Evolutionary conservation across 768 basidiomycete species (phyloP).

Genomic region (Termitomyces sp.): DNA sequence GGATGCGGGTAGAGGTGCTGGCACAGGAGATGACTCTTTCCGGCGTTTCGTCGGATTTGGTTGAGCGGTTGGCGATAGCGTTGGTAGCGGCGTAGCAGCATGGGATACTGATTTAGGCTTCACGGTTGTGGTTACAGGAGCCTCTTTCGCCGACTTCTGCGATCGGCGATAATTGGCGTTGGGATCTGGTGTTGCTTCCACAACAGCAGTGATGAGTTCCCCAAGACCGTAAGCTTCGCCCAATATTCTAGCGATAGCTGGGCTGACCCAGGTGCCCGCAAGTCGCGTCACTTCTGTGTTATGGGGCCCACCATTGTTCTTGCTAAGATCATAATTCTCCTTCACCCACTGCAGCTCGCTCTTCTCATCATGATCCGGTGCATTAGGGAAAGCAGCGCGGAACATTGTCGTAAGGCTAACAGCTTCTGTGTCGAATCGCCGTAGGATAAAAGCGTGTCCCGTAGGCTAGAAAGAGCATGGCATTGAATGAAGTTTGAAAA

Average conservation of each 20-base stretch:
- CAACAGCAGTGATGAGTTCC: slow-evolving; percentile 57
- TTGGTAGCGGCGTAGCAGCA: slow-evolving; percentile 30
- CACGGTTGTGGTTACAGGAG: slow-evolving; percentile 6
- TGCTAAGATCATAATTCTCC: slow-evolving; percentile 65
- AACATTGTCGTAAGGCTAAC: slow-evolving; percentile 95
- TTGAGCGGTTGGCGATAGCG: slow-evolving; percentile 33
- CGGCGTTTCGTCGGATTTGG: slow-evolving; percentile 56
- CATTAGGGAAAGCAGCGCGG: slow-evolving; percentile 86
- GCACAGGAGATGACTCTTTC: slow-evolving; percentile 53
- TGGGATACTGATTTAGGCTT: slow-evolving; percentile 17
- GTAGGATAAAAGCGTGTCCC: slow-evolving; percentile 90
- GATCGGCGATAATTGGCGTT: slow-evolving; percentile 74
- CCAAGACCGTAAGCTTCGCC: slow-evolving; percentile 63
- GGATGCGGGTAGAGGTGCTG: slow-evolving; percentile 38
- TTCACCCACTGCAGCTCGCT: slow-evolving; percentile 81
- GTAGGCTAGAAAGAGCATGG: slow-evolving; percentile 40
- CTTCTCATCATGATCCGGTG: slow-evolving; percentile 71
- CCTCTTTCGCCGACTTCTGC: slow-evolving; percentile 15
- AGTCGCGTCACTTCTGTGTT: slow-evolving; percentile 63
- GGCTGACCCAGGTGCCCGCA: slow-evolving; percentile 84
- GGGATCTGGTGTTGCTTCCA: slow-evolving; percentile 74
- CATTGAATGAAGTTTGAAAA: slow-evolving; percentile 13
- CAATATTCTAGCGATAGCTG: slow-evolving; percentile 58
- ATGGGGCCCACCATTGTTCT: slow-evolving; percentile 69
- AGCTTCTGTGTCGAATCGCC: slow-evolving; percentile 89